A percentile compares a stretch with the other conserved stretches of the same genome.
Evolutionary conservation across 495 filamentous ascomycete species (phyloP).

Genomic region (Penicillium nucicola): DNA sequence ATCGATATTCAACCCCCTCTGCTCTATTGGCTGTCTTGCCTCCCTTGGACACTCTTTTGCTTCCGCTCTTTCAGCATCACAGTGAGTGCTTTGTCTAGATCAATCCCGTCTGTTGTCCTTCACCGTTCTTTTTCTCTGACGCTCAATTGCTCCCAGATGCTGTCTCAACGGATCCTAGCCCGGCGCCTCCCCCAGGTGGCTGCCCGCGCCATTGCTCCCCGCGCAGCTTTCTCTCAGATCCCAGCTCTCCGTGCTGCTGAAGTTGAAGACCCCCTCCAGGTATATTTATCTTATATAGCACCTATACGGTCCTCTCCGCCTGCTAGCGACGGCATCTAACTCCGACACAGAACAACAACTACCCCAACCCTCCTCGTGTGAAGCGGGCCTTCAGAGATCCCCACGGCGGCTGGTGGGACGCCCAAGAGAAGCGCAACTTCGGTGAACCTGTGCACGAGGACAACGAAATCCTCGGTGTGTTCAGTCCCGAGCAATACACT

Average conservation of each 20-base stretch:
- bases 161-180: constrained; percentile 57
- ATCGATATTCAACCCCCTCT: constrained; percentile 26
- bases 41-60: constrained; percentile 23
- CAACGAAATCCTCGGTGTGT: constrained; percentile 89
- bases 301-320: not conserved
- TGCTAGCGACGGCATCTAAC: constrained; percentile 7
- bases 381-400: constrained; percentile 92
- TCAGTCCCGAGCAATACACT: constrained; percentile 85
- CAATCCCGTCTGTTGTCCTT: not conserved
- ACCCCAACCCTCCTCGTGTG: constrained; percentile 77
- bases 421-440: constrained; percentile 93
- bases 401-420: constrained; percentile 94
- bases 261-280: constrained; percentile 74
- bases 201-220: constrained; percentile 48
- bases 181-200: constrained; percentile 45
- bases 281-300: constrained; percentile 34
- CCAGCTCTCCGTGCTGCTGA: constrained; percentile 53
- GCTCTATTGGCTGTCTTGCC: constrained; percentile 18
- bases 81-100: constrained; percentile 18
- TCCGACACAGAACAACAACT: constrained; percentile 75
- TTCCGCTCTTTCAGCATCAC: constrained; percentile 27
- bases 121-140: constrained; percentile 9
- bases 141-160: constrained; percentile 51
- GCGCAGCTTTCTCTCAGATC: constrained; percentile 51
- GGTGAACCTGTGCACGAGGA: constrained; percentile 97